Base-by-base conservation (phyloP, 139 green algal species). In the Chlamydomonas schloesseri region DNA sequence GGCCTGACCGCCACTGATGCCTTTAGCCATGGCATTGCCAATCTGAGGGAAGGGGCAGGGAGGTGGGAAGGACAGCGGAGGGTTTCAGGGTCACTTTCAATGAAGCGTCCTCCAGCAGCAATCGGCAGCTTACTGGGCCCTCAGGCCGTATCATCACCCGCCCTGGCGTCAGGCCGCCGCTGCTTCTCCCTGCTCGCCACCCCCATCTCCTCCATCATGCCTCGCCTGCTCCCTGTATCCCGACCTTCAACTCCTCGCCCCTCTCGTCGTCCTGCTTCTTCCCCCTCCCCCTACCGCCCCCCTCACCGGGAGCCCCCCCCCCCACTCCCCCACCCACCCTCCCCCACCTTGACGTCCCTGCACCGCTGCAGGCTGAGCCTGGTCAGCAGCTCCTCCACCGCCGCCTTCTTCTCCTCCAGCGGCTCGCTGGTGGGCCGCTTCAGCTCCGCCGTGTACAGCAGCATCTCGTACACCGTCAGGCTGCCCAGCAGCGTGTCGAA, bases 361-460 rank as follows among this genome's bases (percentile, higher is more conserved):
- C 83, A 91, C 34, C 67, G 17, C n/a, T 68, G 26, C 29, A 93
- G 86, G 24, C 42, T 67, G 29, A 93, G 82, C 60, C 84, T 89
- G 3, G 86, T 65, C 36, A 86, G 47, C 65, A 86, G 73, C 36
- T 76, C 69, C 53, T 94, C 91, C 79, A 97, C 94, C 4, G 87
- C 90, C 50, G 34, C 77, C 36, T 78, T 73, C 88, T 97, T 93
- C 29, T 37, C 31, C 5, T 83, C 76, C 26, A 88, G 73, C 0
- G 89, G 70, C 86, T 92, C 84, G 2, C 33, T 67, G 9, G 78
- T 73, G 0, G 92, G 87, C 29, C 88, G 84, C 80, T 90, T 93
- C 29, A 92, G 79, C 78, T 96, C 93, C 1, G 91, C 92, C 8
- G 93, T 96, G 91, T 97, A 97, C 88, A 95, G 60, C 70, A 97